Evolutionary conservation across 805 yeast species (phyloP).

Genomic region (Kluyveromyces nonfermentans): DNA sequence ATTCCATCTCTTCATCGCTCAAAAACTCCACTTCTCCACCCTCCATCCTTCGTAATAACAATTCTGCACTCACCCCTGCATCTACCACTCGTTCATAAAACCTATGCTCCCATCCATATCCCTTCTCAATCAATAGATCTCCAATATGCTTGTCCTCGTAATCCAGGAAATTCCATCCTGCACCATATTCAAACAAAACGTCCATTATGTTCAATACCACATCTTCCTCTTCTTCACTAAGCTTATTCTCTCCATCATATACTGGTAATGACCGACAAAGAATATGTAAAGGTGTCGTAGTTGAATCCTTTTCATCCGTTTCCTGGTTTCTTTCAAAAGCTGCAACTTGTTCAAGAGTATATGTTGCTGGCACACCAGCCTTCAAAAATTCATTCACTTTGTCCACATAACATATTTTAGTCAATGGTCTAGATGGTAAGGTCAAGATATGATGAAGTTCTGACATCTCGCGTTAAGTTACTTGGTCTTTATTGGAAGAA

Average conservation of each 20-base stretch:
- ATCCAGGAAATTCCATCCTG: conserved; percentile 83
- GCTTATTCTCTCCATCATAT: conserved; percentile 6
- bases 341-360: conserved; percentile 68
- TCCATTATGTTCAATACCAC: conserved; percentile 49
- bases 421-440: conserved; percentile 44
- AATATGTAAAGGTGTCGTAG: conserved; percentile 75
- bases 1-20: conserved; percentile 30
- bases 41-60: conserved; percentile 61
- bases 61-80: conserved; percentile 88
- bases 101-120: conserved; percentile 29
- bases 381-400: conserved; percentile 39
- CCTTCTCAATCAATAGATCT: conserved; percentile 56
- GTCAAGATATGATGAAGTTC: conserved; percentile 59
- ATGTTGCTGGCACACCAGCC: conserved; percentile 73
- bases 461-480: too few species aligned
- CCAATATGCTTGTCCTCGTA: conserved; percentile 73
- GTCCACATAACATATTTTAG: conserved; percentile 32
- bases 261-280: conserved; percentile 44
- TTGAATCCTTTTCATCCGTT: conserved; percentile 33
- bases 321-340: conserved; percentile 38
- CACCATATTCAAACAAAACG: conserved; percentile 70
- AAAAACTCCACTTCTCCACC: conserved; percentile 59
- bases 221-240: conserved; percentile 33
- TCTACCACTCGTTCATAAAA: conserved; percentile 48
- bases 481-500: too few species aligned